phyloP scores from a whole-genome alignment of 768 basidiomycete genomes.

The Collybia mongolica region DNA sequence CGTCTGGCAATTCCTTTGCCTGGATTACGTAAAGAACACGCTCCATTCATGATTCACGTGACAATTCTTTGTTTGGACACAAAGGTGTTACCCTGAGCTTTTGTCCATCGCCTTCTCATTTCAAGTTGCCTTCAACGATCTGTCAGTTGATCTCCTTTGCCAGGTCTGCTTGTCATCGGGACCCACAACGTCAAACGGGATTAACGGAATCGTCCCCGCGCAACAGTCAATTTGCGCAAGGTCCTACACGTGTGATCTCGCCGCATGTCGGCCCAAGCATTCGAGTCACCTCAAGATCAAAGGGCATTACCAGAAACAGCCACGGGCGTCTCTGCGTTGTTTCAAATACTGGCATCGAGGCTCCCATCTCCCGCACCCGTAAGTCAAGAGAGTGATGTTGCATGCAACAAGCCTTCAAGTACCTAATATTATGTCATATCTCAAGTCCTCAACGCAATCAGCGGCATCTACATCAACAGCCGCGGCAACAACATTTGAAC shows the following conservation, averaged over 20 bases:
- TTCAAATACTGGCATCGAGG: conserved; percentile 16
- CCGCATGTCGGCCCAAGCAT: conserved; percentile 1
- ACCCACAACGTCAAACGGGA: too few species aligned
- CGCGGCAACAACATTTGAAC: conserved; percentile 12
- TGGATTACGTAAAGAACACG: too few species aligned
- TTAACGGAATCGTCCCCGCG: too few species aligned
- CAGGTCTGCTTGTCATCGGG: too few species aligned
- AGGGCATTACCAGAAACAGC: conserved; percentile 17
- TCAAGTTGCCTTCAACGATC: too few species aligned
- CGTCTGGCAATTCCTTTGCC: too few species aligned
- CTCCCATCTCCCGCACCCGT: conserved; percentile 24
- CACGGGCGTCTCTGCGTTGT: not conserved
- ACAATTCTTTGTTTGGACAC: conserved; percentile 6
- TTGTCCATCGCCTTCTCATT: not conserved
- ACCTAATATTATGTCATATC: conserved; percentile 21
- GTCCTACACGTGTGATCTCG: conserved; percentile 2
- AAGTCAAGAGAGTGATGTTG: conserved; percentile 32
- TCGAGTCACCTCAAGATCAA: conserved; percentile 12
- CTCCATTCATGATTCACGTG: conserved; percentile 5
- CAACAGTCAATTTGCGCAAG: not conserved
- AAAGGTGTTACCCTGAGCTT: conserved; percentile 3
- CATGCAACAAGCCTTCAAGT: conserved; percentile 28
- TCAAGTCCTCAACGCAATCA: conserved; percentile 14
- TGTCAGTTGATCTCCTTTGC: too few species aligned
- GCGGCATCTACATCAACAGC: conserved; percentile 3